Evolutionary conservation across 305 asterid genomes (phyloP), one percentile per base, ranked within the genome.

Genomic region (Fraxinus sp.): DNA sequence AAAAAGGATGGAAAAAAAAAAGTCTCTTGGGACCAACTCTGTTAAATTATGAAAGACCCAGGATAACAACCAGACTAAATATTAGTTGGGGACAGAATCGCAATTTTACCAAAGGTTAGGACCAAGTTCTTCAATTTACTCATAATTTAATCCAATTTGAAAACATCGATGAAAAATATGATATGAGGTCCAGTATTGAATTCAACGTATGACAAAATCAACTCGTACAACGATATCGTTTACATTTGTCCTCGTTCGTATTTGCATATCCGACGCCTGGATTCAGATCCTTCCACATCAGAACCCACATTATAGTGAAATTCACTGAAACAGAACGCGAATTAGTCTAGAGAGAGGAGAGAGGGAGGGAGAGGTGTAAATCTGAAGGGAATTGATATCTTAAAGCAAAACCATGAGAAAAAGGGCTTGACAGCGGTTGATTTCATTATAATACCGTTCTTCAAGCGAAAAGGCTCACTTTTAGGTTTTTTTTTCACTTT

Each of bases 401-500:
- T 36, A 78, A 81, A 72, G 75, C 32, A 26, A 55, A 43, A 46
- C 33, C 82, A 18, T 8, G 66, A 83, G 30, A 75, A 24, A 75
- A 83, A 81, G 87, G 79, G 83, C 82, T 85, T 79, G 86, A 66
- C 85, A 86, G 80, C 85, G 88, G 86, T 80, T 80, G 49, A 73
- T 33, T 75, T 16, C 55, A 71, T 81, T 87, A 80, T 46, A 13
- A 3, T 13, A 39, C 83, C 87, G 73, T 79, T 88, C 78, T 75
- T 91, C 93, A 87, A 93, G 91, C 87, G 91, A 84, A 85, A 85
- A 86, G 86, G 87, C 86, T 83, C 82, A 62, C 84, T 77, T 87
- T 74, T 79, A 49, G 46, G 32, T 39, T 70, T 55, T 37, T 68
- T 28, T 28, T 28, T 83, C 86, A 78, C 70, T 79, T 46, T 10